A percentile compares a stretch with the other conserved stretches of the same genome.
phyloP scores from a whole-genome alignment of 768 basidiomycete genomes.

The Jaapia argillacea region DNA sequence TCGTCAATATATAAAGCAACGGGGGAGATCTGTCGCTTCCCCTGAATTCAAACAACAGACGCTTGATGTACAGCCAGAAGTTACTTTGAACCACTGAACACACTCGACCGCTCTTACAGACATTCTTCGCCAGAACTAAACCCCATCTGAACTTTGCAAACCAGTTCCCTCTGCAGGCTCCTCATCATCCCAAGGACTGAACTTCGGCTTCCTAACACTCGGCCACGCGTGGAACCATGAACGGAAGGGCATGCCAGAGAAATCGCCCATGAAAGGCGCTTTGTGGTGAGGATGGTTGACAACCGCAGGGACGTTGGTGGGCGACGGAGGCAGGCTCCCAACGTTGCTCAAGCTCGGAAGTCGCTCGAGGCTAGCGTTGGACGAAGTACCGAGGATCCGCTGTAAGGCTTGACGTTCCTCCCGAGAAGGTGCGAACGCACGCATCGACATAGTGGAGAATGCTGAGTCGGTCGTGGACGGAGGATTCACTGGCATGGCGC shows the following conservation, averaged over 20 bases:
- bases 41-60: not conserved
- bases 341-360: slow-evolving; percentile 74
- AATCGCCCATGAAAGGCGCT: slow-evolving; percentile 18
- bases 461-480: slow-evolving; percentile 15
- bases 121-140: no score
- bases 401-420: slow-evolving; percentile 81
- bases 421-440: slow-evolving; percentile 82
- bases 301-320: slow-evolving; percentile 37
- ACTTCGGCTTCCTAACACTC: slow-evolving; percentile 54
- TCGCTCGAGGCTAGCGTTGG: slow-evolving; percentile 68
- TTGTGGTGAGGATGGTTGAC: slow-evolving; percentile 13
- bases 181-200: slow-evolving; percentile 80
- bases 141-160: no score
- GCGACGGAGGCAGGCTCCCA: slow-evolving; percentile 62
- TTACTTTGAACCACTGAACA: no score
- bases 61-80: no score
- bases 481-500: slow-evolving; percentile 3
- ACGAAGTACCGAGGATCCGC: slow-evolving; percentile 65
- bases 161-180: slow-evolving; percentile 21
- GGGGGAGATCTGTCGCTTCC: not conserved
- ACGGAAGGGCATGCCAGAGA: slow-evolving; percentile 7
- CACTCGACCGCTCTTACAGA: no score
- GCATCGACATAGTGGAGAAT: slow-evolving; percentile 35
- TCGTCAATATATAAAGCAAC: not conserved
- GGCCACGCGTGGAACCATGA: slow-evolving; percentile 55